A percentile compares a stretch with the other conserved stretches of the same genome.
phyloP scores from a whole-genome alignment of 2,329 filamentous ascomycete species.

The Grosmannia serpens region DNA sequence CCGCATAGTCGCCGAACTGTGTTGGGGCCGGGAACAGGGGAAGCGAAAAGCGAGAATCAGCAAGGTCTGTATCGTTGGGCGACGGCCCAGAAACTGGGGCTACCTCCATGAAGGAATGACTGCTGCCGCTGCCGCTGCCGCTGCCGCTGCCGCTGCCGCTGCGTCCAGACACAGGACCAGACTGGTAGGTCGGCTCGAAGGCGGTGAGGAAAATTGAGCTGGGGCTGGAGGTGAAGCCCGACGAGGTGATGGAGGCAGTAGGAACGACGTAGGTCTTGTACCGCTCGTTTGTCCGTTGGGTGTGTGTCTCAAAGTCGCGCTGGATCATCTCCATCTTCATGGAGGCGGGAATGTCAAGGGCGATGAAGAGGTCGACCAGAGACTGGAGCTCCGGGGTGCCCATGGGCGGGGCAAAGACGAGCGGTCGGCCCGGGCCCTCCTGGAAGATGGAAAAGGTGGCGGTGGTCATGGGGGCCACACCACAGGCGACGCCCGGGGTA shows the following conservation, averaged over 20 bases:
- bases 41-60: conserved; percentile 10
- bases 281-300: conserved; percentile 40
- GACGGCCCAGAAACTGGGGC: conserved; percentile 6
- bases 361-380: conserved; percentile 45
- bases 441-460: conserved; percentile 47
- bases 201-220: conserved; percentile 29
- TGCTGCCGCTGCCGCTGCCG: conserved; percentile 1
- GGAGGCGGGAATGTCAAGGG: conserved; percentile 29
- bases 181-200: conserved; percentile 14
- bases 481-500: conserved; percentile 4
- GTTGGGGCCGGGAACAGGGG: conserved; percentile 15
- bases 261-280: conserved; percentile 49
- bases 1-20: conserved; percentile 14
- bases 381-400: conserved; percentile 49
- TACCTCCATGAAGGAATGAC: conserved; percentile 3
- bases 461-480: neutral
- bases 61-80: conserved; percentile 26
- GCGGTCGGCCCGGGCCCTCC: conserved; percentile 40
- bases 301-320: conserved; percentile 12
- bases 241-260: conserved; percentile 18
- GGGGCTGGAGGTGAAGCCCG: conserved; percentile 33
- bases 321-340: conserved; percentile 28
- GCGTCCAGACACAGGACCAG: neutral
- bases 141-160: neutral
- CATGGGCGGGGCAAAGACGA: conserved; percentile 57